A percentile compares a stretch with the other conserved stretches of the same genome.
phyloP scores from a whole-genome alignment of 169 alveolate genomes.

The Eimeria tenella region DNA sequence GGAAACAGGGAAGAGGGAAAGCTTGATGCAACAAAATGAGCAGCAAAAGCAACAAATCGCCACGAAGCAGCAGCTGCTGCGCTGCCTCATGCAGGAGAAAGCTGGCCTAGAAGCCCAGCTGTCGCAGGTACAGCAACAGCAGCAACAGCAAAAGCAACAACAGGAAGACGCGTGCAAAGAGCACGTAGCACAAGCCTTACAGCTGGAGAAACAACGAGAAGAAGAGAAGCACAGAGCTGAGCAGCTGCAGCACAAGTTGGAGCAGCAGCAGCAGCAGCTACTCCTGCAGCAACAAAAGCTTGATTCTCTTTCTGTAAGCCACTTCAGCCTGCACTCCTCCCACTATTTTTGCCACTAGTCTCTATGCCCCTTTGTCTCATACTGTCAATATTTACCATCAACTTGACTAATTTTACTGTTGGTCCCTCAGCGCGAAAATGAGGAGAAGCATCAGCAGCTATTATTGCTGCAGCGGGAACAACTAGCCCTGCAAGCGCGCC shows the following conservation, averaged over 20 bases:
- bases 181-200: constrained; percentile 40
- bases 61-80: constrained; percentile 67
- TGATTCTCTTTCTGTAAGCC: neutral
- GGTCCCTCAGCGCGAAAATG: constrained; percentile 41
- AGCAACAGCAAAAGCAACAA: constrained; percentile 34
- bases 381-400: no score
- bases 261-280: constrained; percentile 58
- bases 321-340: no score
- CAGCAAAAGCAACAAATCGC: constrained; percentile 52
- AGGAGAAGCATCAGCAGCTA: constrained; percentile 44
- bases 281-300: constrained; percentile 63
- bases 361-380: no score
- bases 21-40: constrained; percentile 44
- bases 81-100: constrained; percentile 57
- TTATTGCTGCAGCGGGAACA: constrained; percentile 40
- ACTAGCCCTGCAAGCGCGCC: constrained; percentile 33
- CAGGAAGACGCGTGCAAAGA: constrained; percentile 38
- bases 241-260: constrained; percentile 36
- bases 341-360: neutral
- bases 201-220: constrained; percentile 35
- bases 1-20: constrained; percentile 46
- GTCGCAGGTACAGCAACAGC: constrained; percentile 32
- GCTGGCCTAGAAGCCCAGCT: constrained; percentile 58
- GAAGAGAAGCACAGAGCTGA: constrained; percentile 23
- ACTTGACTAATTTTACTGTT: neutral